phyloP scores from a whole-genome alignment of 148 eudicot species.

The Fagopyrum esculentum region DNA sequence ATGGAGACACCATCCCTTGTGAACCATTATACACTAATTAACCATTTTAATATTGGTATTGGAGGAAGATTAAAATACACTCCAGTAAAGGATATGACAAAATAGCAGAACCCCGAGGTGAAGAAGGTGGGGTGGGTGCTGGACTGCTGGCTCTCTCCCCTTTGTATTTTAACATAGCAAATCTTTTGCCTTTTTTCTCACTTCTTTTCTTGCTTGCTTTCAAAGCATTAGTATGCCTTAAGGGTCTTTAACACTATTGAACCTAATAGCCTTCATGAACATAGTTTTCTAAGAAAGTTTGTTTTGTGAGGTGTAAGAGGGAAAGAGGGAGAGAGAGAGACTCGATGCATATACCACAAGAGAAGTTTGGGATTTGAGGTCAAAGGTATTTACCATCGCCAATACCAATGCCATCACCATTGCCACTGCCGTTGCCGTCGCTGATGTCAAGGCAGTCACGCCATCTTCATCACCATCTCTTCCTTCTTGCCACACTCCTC shows the following conservation, averaged over 20 bases:
- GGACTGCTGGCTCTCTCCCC: neutral
- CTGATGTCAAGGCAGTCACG: slow-evolving; percentile 41
- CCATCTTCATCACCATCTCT: slow-evolving; percentile 18
- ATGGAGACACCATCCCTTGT: slow-evolving; percentile 28
- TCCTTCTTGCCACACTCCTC: slow-evolving; percentile 16
- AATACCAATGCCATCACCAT: slow-evolving; percentile 31
- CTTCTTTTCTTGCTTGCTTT: slow-evolving; percentile 40
- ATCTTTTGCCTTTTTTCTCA: slow-evolving; percentile 17
- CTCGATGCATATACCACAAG: slow-evolving; percentile 52
- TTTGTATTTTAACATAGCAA: slow-evolving; percentile 13
- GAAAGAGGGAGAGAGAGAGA: slow-evolving; percentile 24
- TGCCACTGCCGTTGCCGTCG: slow-evolving; percentile 20
- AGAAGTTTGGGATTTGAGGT: slow-evolving; percentile 52
- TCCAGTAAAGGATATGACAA: slow-evolving; percentile 18
- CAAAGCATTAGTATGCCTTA: slow-evolving; percentile 22
- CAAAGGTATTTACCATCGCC: slow-evolving; percentile 11
- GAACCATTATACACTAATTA: slow-evolving; percentile 6
- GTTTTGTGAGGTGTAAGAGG: neutral
- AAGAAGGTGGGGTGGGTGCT: slow-evolving; percentile 21
- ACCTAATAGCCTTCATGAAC: slow-evolving; percentile 10
- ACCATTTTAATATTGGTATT: slow-evolving; percentile 13
- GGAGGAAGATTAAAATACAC: slow-evolving; percentile 14
- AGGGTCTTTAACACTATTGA: slow-evolving; percentile 7
- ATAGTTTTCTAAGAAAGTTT: slow-evolving; percentile 14
- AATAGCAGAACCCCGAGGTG: slow-evolving; percentile 59